A percentile compares a stretch with the other conserved stretches of the same genome.
These are phyloP conservation scores for Paramarasmius palmivorus DNA, from an alignment of 1,284 basidiomycete species.

Conservation along the genomic window DNA sequence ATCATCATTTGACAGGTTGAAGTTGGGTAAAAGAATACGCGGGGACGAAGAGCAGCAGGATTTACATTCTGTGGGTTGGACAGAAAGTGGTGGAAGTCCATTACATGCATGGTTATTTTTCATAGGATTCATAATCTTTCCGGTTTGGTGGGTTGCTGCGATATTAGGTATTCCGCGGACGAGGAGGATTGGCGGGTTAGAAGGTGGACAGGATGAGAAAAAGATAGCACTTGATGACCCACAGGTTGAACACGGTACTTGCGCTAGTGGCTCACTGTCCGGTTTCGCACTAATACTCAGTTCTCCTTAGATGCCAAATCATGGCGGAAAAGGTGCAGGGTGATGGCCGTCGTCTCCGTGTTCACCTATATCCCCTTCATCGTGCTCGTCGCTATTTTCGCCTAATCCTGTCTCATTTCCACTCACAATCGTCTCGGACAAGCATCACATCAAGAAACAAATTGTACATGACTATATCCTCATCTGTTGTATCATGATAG, in stretches of 20 bases:
- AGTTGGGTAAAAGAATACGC: not conserved
- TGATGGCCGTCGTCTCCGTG: conserved; percentile 50
- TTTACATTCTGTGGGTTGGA: conserved; percentile 38
- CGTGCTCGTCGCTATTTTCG: conserved; percentile 52
- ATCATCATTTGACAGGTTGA: conserved; percentile 5
- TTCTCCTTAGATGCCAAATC: conserved; percentile 42
- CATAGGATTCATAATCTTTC: conserved; percentile 70
- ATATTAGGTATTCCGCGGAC: conserved; percentile 62
- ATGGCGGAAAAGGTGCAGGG: conserved; percentile 55
- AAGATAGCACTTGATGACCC: conserved; percentile 77
- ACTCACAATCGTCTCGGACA: not conserved
- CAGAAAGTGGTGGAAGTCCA: conserved; percentile 63
- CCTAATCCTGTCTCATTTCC: not conserved
- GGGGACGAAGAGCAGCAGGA: conserved; percentile 17
- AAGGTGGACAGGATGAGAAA: conserved; percentile 56
- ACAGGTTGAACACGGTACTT: conserved; percentile 72
- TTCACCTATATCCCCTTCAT: conserved; percentile 61
- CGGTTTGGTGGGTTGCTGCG: conserved; percentile 76
- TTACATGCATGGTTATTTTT: conserved; percentile 77
- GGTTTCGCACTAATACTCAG: not conserved
- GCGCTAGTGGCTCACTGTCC: conserved; percentile 25
- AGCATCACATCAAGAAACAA: not conserved
- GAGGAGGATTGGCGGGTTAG: conserved; percentile 38
- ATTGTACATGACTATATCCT: no score
- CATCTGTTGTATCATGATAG: no score